Evolutionary conservation across 2,329 filamentous ascomycete species (phyloP).

Genomic region (Colletotrichum navitas): DNA sequence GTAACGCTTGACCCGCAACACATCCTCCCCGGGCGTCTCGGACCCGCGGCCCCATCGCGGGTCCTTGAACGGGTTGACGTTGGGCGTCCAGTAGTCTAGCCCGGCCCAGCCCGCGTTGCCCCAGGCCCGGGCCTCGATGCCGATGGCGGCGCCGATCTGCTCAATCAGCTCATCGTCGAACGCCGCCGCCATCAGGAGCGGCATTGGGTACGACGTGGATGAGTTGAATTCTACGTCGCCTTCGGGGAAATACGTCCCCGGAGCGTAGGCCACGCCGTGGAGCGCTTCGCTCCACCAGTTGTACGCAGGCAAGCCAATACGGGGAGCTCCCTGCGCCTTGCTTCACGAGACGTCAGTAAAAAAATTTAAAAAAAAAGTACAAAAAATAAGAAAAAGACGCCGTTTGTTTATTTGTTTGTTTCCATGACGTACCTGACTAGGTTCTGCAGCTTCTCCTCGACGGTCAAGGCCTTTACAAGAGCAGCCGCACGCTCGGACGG

Average conservation of each 20-base stretch:
- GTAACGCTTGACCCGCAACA: slow-evolving; percentile 62
- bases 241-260: slow-evolving; percentile 62
- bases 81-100: slow-evolving; percentile 73
- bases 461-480: background rate
- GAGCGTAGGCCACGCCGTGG: slow-evolving; percentile 68
- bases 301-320: slow-evolving; percentile 8
- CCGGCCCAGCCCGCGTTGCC: slow-evolving; percentile 69
- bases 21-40: slow-evolving; percentile 71
- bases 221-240: slow-evolving; percentile 67
- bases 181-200: slow-evolving; percentile 71
- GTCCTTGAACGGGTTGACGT: slow-evolving; percentile 74
- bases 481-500: background rate
- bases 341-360: background rate
- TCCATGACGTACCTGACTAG: background rate
- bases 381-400: background rate
- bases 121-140: slow-evolving; percentile 73
- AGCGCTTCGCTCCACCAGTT: slow-evolving; percentile 71
- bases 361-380: background rate
- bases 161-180: slow-evolving; percentile 61
- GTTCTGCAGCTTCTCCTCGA: slow-evolving; percentile 12
- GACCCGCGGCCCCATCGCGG: slow-evolving; percentile 72
- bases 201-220: slow-evolving; percentile 75
- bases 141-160: background rate
- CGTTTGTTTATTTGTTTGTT: background rate
- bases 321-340: background rate